Conservation (phyloP, 805 yeast species). For the Dipodascus geniculatus region DNA sequence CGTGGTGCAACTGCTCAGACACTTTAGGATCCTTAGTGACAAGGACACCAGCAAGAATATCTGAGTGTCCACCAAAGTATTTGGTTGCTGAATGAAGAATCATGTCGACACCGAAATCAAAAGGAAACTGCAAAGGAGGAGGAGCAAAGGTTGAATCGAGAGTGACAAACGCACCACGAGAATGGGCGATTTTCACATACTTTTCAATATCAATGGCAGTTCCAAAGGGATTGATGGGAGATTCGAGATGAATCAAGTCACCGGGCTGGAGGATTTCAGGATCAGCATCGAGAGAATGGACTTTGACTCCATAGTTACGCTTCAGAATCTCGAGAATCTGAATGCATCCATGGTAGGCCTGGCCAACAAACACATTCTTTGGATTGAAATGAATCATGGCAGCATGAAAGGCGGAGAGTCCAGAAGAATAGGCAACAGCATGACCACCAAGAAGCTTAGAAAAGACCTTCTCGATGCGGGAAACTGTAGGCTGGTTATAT, state of each 20-base stretch:
- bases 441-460: slow-evolving; percentile 49
- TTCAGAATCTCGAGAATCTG: slow-evolving; percentile 53
- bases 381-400: slow-evolving; percentile 63
- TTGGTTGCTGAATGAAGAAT: slow-evolving; percentile 92
- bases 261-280: slow-evolving; percentile 43
- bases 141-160: slow-evolving; percentile 93
- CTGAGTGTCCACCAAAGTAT: slow-evolving; percentile 94
- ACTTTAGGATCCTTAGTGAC: slow-evolving; percentile 46
- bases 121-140: slow-evolving; percentile 77
- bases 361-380: slow-evolving; percentile 58
- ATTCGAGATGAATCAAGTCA: slow-evolving; percentile 73
- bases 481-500: slow-evolving; percentile 59
- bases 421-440: slow-evolving; percentile 63
- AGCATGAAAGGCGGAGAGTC: slow-evolving; percentile 72
- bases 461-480: slow-evolving; percentile 55
- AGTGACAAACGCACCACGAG: slow-evolving; percentile 57
- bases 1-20: slow-evolving; percentile 38
- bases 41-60: slow-evolving; percentile 70
- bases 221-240: slow-evolving; percentile 84
- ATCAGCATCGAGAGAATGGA: slow-evolving; percentile 20
- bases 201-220: slow-evolving; percentile 46
- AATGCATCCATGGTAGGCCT: slow-evolving; percentile 78
- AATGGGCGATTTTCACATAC: slow-evolving; percentile 62
- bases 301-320: slow-evolving; percentile 40
- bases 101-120: slow-evolving; percentile 72